Evolutionary conservation across 2,329 filamentous ascomycete species (phyloP).

Genomic region (Elsinoe australis): DNA sequence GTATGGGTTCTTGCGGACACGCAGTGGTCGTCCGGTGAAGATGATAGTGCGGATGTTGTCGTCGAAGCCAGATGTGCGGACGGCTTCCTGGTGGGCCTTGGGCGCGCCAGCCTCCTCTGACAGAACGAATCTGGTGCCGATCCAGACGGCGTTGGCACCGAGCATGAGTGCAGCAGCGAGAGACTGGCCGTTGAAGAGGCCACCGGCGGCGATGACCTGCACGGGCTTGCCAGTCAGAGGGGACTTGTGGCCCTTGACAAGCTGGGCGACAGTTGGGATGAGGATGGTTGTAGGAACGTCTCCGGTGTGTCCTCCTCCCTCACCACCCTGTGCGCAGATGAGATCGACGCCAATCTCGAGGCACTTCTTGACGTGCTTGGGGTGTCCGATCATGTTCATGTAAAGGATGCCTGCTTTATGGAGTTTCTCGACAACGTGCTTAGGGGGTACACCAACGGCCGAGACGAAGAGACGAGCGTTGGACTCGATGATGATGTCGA

Average conservation of each 20-base stretch:
- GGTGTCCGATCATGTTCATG: conserved; percentile 99
- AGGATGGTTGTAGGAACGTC: conserved; percentile 86
- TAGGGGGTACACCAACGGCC: conserved; percentile 84
- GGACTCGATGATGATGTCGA: conserved; percentile 87
- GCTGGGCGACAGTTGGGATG: conserved; percentile 82
- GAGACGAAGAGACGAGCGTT: conserved; percentile 92
- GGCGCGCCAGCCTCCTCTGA: conserved; percentile 91
- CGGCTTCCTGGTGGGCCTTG: conserved; percentile 89
- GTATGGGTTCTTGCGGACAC: conserved; percentile 88
- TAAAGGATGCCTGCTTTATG: conserved; percentile 83
- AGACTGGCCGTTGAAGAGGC: conserved; percentile 86
- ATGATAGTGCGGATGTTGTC: conserved; percentile 97
- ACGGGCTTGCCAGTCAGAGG: conserved; percentile 81
- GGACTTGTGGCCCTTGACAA: conserved; percentile 72
- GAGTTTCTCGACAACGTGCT: conserved; percentile 78
- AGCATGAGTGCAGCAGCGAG: conserved; percentile 87
- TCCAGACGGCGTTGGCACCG: conserved; percentile 87
- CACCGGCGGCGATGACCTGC: conserved; percentile 86
- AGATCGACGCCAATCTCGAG: conserved; percentile 87
- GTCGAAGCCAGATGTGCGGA: conserved; percentile 83
- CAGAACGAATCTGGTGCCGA: conserved; percentile 92
- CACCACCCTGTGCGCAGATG: conserved; percentile 96
- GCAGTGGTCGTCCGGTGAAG: conserved; percentile 92
- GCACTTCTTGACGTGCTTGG: conserved; percentile 97
- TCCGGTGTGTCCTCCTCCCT: conserved; percentile 85